These are phyloP conservation scores for Phytopythium delawarense DNA, from an alignment of 352 stramenopile genomes.

Conservation along the genomic window DNA sequence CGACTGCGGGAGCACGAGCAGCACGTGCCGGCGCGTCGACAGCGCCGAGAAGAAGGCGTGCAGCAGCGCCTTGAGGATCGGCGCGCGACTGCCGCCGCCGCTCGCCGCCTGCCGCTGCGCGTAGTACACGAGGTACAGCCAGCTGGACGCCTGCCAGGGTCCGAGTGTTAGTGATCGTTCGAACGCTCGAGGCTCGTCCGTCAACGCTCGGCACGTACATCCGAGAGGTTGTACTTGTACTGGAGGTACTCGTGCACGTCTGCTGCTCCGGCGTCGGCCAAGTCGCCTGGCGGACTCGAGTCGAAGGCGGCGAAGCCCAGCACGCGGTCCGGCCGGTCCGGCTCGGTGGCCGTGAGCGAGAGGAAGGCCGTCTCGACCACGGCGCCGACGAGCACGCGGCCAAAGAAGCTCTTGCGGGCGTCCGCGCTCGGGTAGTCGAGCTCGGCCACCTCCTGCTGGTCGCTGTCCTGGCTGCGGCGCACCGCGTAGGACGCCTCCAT, in stretches of 20 bases:
- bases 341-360: slow-evolving; percentile 57
- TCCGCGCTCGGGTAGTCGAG: slow-evolving; percentile 56
- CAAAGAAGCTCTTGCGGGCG: slow-evolving; percentile 61
- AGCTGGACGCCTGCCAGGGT: slow-evolving; percentile 26
- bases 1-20: slow-evolving; percentile 47
- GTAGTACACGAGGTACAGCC: slow-evolving; percentile 55
- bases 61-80: slow-evolving; percentile 52
- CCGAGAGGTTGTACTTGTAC: slow-evolving; percentile 48
- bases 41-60: slow-evolving; percentile 46
- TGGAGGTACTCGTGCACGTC: slow-evolving; percentile 41
- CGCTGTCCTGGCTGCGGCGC: slow-evolving; percentile 51
- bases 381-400: slow-evolving; percentile 37
- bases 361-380: slow-evolving; percentile 76
- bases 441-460: slow-evolving; percentile 57
- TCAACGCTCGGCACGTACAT: slow-evolving; percentile 14
- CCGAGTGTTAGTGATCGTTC: no score
- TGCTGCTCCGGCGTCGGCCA: slow-evolving; percentile 18
- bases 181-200: not conserved
- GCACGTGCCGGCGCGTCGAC: slow-evolving; percentile 28
- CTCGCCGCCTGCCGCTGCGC: slow-evolving; percentile 38
- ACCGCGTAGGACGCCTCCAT: slow-evolving; percentile 41
- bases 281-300: slow-evolving; percentile 37
- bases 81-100: slow-evolving; percentile 21
- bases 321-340: slow-evolving; percentile 37
- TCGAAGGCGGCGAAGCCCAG: slow-evolving; percentile 69